Conservation (phyloP, 768 basidiomycete genomes). For the Pholiota molesta region DNA sequence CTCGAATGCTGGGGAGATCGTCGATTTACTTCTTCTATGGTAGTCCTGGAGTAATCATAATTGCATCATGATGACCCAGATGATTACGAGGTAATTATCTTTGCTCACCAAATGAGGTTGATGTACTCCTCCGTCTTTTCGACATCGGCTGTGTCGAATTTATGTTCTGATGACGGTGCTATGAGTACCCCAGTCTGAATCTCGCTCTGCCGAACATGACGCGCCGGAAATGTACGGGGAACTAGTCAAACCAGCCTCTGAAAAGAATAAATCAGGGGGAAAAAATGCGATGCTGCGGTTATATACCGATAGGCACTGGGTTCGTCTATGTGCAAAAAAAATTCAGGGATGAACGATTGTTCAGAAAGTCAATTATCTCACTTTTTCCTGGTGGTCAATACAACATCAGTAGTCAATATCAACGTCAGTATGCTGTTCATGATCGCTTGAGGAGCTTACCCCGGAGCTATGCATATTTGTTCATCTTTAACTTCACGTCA, state of each 20-base stretch:
- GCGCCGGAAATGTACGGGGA: conserved; percentile 1
- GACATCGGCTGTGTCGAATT: background rate
- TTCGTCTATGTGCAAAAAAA: conserved; percentile 1
- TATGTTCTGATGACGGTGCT: background rate
- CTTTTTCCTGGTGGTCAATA: conserved; percentile 3
- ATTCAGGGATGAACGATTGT: background rate
- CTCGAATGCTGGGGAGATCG: conserved; percentile 5
- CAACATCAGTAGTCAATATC: too few relatives aligned
- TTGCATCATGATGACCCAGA: background rate
- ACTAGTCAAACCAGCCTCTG: conserved; percentile 1
- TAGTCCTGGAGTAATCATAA: background rate
- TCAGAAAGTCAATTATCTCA: background rate
- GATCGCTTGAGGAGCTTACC: background rate
- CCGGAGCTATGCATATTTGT: conserved; percentile 11
- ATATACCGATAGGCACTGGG: conserved; percentile 6
- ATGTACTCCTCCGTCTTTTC: conserved; percentile 1
- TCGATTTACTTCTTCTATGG: background rate
- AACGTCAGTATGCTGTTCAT: background rate
- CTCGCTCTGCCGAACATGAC: conserved; percentile 8
- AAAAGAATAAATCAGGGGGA: background rate
- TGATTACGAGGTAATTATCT: background rate
- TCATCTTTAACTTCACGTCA: background rate
- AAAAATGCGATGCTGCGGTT: background rate
- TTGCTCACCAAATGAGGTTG: conserved; percentile 2
- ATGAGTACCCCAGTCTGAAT: conserved; percentile 8